Conservation (phyloP, 441 rosid species). For the Geranium incanum region DNA sequence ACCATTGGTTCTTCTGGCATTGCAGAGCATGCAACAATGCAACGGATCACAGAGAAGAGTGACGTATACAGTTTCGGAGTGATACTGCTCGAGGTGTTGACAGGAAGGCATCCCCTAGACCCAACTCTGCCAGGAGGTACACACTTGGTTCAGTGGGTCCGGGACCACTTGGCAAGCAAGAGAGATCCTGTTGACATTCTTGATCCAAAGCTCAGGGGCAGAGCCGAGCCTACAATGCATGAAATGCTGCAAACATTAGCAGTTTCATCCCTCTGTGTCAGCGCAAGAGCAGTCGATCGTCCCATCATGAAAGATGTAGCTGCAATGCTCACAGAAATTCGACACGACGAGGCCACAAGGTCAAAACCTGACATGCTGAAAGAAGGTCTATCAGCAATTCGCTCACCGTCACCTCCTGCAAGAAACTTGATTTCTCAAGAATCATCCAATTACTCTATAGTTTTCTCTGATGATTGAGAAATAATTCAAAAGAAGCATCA, state of each 20-base stretch:
- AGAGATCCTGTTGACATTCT: slow-evolving; percentile 16
- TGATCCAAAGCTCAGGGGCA: slow-evolving; percentile 20
- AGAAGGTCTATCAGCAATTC: neutral
- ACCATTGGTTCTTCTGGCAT: neutral
- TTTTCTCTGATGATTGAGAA: slow-evolving; percentile 5
- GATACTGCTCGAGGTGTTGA: slow-evolving; percentile 20
- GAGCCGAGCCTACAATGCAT: slow-evolving; percentile 16
- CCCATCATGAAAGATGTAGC: slow-evolving; percentile 21
- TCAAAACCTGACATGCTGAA: neutral
- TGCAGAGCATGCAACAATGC: slow-evolving; percentile 22
- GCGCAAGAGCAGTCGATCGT: slow-evolving; percentile 17
- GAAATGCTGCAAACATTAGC: slow-evolving; percentile 25
- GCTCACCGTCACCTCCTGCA: slow-evolving; percentile 1
- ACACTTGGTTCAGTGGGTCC: slow-evolving; percentile 24
- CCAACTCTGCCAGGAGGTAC: slow-evolving; percentile 22
- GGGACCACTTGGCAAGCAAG: slow-evolving; percentile 17
- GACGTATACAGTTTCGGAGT: slow-evolving; percentile 24
- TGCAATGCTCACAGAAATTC: slow-evolving; percentile 21
- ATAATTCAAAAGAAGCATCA: too few species aligned
- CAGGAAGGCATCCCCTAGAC: slow-evolving; percentile 26
- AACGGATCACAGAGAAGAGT: slow-evolving; percentile 21
- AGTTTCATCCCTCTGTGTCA: slow-evolving; percentile 19
- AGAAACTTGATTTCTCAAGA: slow-evolving; percentile 9
- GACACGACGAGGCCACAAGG: slow-evolving; percentile 7
- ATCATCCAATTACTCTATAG: slow-evolving; percentile 15